Conservation (phyloP, 305 asterid species). For the Fraxinus dipetala region DNA sequence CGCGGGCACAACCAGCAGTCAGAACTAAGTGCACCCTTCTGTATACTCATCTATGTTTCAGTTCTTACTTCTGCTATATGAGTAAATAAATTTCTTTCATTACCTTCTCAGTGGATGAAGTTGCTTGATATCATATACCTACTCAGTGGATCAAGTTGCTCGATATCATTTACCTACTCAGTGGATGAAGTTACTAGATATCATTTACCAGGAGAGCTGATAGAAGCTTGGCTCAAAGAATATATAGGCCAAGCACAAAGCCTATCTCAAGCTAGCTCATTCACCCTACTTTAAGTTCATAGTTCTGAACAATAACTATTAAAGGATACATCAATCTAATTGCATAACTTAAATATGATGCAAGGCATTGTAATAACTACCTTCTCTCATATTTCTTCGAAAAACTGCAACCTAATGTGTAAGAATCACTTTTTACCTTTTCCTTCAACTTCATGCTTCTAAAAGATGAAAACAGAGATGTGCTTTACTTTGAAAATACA, state of each 20-base stretch:
- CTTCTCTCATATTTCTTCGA: neutral
- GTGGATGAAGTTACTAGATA: neutral
- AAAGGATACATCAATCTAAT: neutral
- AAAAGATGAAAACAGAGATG: neutral
- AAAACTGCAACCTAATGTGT: neutral
- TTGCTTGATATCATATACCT: neutral
- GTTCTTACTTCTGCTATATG: neutral
- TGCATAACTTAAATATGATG: neutral
- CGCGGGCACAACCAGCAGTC: neutral
- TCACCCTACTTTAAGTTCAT: slow-evolving; percentile 1
- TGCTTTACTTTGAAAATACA: slow-evolving; percentile 1
- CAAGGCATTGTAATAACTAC: neutral
- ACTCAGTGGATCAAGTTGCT: neutral
- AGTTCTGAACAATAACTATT: neutral
- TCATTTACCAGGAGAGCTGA: neutral
- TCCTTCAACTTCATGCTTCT: slow-evolving; percentile 11
- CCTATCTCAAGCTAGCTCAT: slow-evolving; percentile 2
- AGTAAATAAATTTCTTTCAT: neutral
- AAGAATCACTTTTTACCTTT: neutral
- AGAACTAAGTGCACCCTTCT: neutral
- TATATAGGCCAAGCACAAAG: slow-evolving; percentile 4
- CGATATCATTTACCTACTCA: neutral
- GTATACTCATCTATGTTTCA: neutral
- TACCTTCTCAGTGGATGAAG: neutral
- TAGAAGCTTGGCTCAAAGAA: neutral